Conservation (phyloP, 2,329 filamentous ascomycete genomes). For the Rachicladosporium sp. region DNA sequence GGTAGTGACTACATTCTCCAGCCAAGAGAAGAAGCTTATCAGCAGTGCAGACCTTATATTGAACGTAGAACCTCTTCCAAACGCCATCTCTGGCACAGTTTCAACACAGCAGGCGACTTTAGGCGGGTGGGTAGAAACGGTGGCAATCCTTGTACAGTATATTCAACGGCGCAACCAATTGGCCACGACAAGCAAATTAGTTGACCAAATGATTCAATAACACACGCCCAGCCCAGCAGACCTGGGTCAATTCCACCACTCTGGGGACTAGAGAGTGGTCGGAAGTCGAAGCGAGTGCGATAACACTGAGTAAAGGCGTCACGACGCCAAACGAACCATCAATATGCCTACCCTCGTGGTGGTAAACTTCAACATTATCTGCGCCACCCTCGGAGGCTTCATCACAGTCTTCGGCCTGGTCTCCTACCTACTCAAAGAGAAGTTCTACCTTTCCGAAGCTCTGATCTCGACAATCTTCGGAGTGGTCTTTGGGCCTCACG, state of each 20-base stretch:
- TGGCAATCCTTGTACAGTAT: too few species aligned
- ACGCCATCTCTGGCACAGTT: too few species aligned
- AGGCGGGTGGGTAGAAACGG: too few species aligned
- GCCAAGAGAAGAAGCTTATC: too few species aligned
- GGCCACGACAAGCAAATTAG: too few species aligned
- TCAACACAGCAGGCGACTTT: too few species aligned
- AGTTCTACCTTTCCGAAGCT: constrained; percentile 82
- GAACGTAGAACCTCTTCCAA: too few species aligned
- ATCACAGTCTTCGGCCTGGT: constrained; percentile 83
- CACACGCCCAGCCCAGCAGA: neutral
- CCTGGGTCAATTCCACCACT: neutral
- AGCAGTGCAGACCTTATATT: too few species aligned
- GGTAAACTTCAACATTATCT: constrained; percentile 74
- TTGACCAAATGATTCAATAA: neutral
- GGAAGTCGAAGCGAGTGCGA: neutral
- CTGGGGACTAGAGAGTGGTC: neutral
- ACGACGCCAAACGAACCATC: neutral
- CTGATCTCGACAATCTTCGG: constrained; percentile 77
- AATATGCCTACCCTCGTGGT: constrained; percentile 51
- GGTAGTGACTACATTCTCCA: too few species aligned
- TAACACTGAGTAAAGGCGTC: neutral
- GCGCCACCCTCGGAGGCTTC: constrained; percentile 72
- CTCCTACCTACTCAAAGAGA: constrained; percentile 80
- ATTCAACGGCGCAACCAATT: too few species aligned
- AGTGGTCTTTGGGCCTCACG: constrained; percentile 65